Evolutionary conservation across 305 asterid species (phyloP), one percentile per base, ranked within the genome.

Genomic region (Withania somnifera): DNA sequence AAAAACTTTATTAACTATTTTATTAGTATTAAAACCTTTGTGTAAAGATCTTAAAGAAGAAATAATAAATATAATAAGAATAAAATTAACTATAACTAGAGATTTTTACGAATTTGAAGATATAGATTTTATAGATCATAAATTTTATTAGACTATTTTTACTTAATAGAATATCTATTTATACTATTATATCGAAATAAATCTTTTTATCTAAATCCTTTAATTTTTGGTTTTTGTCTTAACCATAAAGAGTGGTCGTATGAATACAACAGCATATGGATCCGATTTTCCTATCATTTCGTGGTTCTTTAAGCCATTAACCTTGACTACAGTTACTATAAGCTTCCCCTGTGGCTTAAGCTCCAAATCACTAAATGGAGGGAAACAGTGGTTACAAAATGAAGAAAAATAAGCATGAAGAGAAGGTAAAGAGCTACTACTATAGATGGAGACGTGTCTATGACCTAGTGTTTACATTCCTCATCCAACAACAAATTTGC

Each of bases 241-340:
- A 82, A 95, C 92, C 89, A 93, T 97, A 88, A 93, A 90, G 82
- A 95, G 85, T 58, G 98, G 99, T 69, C 96, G 98, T 10, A 97
- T 87, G 86, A 90, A 64, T 40, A 93, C 87, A 76, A 87, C 93
- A 22, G 88, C 92, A 78, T 97, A 97, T 40, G 98, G 99, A 89
- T 97, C 99, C 66, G 99, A 97, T 84, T 97, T 97, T 82, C 99
- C 99, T 61, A 97, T 91, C 86, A 97, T 63, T 85, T 97, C 99
- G 91, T 88, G 92, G 86, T 97, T 97, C 91, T 97, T 97, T 83
- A 97, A 86, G 86, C 92, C 90, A 40, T 86, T 93, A 54, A 98
- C 98, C 89, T 69, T 88, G 61, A 88, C 71, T 14, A 97, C 84
- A 9, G 93, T 95, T 61, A 93, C 81, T n/a, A 84, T 87, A 56